Evolutionary conservation across 1,139 yeast genomes (phyloP).

Genomic region (Kodamaea plutei): DNA sequence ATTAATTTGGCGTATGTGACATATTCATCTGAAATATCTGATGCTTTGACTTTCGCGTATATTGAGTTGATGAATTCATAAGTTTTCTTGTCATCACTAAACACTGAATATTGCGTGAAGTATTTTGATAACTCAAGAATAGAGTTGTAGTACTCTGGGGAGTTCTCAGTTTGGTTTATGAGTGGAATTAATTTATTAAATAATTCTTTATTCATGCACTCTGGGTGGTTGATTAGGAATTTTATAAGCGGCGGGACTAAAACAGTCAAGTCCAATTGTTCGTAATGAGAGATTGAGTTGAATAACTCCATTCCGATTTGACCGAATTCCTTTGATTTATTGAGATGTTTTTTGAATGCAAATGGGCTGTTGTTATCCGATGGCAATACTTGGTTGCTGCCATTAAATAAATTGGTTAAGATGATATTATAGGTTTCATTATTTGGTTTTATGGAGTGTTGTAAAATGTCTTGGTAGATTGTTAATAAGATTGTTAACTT

Average conservation of each 20-base stretch:
- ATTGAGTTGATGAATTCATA: slow-evolving; percentile 27
- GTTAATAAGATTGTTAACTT: slow-evolving; percentile 56
- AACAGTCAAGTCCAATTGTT: slow-evolving; percentile 23
- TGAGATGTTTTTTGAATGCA: slow-evolving; percentile 4
- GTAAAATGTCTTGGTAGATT: slow-evolving; percentile 61
- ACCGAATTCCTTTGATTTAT: slow-evolving; percentile 49
- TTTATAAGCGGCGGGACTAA: slow-evolving; percentile 27
- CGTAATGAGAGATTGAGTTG: slow-evolving; percentile 33
- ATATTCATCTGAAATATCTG: slow-evolving; percentile 30
- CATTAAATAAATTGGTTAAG: slow-evolving; percentile 46
- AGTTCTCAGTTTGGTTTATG: slow-evolving; percentile 1
- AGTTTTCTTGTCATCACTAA: slow-evolving; percentile 11
- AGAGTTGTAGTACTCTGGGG: slow-evolving; percentile 6
- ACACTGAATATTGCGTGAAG: slow-evolving; percentile 17
- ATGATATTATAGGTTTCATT: slow-evolving; percentile 50
- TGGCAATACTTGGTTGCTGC: slow-evolving; percentile 35
- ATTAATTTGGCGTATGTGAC: slow-evolving; percentile 48
- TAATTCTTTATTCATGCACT: slow-evolving; percentile 21
- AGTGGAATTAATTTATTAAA: slow-evolving; percentile 16
- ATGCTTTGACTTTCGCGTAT: slow-evolving; percentile 22
- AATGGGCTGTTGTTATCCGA: slow-evolving; percentile 7
- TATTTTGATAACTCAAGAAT: slow-evolving; percentile 24
- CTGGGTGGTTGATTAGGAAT: slow-evolving; percentile 26
- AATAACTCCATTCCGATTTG: slow-evolving; percentile 62
- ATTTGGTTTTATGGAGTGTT: slow-evolving; percentile 45